Percentiles rank a stretch among this genome's conserved stretches.
Evolutionary conservation across 495 filamentous ascomycete species (phyloP).

Genomic region (Neurospora hispaniola): DNA sequence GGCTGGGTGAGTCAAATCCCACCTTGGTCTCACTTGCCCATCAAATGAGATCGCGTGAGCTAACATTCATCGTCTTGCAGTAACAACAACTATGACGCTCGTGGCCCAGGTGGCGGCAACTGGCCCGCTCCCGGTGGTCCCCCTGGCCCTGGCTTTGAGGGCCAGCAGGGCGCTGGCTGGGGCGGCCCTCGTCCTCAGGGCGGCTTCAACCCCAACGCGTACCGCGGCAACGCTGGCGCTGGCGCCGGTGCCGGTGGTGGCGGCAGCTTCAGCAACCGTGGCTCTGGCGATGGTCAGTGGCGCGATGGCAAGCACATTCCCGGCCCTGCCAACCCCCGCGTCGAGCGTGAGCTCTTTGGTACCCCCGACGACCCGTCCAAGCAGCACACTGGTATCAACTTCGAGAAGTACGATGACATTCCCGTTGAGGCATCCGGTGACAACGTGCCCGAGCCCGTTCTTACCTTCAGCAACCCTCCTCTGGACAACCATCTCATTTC

Average conservation of each 20-base stretch:
- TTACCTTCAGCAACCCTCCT: constrained; percentile 84
- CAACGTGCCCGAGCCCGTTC: constrained; percentile 85
- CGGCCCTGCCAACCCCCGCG: constrained; percentile 73
- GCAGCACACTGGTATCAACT: constrained; percentile 97
- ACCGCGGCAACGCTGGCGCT: constrained; percentile 54
- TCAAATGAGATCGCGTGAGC: neutral
- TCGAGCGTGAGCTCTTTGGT: constrained; percentile 95
- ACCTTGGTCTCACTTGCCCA: neutral
- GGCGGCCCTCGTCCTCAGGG: constrained; percentile 3
- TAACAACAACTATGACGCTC: constrained; percentile 35
- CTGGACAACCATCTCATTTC: constrained; percentile 80
- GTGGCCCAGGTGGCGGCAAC: constrained; percentile 11
- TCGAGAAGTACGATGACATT: constrained; percentile 99
- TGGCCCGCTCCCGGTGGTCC: constrained; percentile 18
- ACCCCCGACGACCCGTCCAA: constrained; percentile 86
- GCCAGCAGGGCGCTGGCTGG: constrained; percentile 11
- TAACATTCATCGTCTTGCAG: constrained; percentile 17
- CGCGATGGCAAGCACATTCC: constrained; percentile 91
- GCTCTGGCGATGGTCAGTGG: constrained; percentile 92
- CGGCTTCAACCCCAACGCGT: constrained; percentile 45
- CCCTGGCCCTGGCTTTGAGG: constrained; percentile 18
- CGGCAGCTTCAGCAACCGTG: constrained; percentile 48
- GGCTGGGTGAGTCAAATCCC: constrained; percentile 43
- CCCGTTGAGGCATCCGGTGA: constrained; percentile 94
- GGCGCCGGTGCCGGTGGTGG: constrained; percentile 31